Base-by-base conservation (phyloP, 2,329 filamentous ascomycete genomes). In the Cadophora luteo-olivacea region DNA sequence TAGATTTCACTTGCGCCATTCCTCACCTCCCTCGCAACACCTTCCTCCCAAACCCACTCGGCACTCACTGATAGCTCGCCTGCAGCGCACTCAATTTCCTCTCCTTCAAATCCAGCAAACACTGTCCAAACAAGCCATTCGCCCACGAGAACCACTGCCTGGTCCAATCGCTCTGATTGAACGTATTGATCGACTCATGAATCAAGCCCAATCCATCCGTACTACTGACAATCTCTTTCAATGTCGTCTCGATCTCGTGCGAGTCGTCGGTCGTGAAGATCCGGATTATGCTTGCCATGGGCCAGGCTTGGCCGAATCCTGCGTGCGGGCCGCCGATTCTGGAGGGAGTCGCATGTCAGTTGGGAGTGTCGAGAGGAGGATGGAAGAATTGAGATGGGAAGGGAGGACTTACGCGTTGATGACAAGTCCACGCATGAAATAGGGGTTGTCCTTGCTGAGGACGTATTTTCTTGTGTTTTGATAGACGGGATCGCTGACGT, bases 71-170 rank as follows among this genome's bases (percentile, higher is more conserved):
- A 72, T 84, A 87, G 72, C 82, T 87, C 70, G 75, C 80, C 36
- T 75, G 74, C 36, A 88, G 78, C 67, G 97, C 77, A 74, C 89
- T 83, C 12, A 92, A 93, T 78, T 92, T 92, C 61, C 92, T 83
- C 72, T 87, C 85, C 57, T 89, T 89, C 62, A 97, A 79, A 80
- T 95, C 91, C 36, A 96, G 79, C 66, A 96, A 86, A 69, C 92
- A 92, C 81, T 95, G 91, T 14, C 92, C 91, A 80, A 94, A 96
- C n/a, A 97, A 87, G 0, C 91, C 93, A 77, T 96, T 96, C 16
- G 92, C 92, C 93, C 93, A 96, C 0, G 92, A 91, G 77, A 96
- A 97, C 83, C 83, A 85, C 25, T 80, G 78, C n/a, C 83, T 74
- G 25, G 82, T 82, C 76, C 79, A 85, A 49, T 77, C 72, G 1